Evolutionary conservation across 2,329 filamentous ascomycete genomes (phyloP), one percentile per base, ranked within the genome.

Genomic region (Fonsecaea multimorphosa): DNA sequence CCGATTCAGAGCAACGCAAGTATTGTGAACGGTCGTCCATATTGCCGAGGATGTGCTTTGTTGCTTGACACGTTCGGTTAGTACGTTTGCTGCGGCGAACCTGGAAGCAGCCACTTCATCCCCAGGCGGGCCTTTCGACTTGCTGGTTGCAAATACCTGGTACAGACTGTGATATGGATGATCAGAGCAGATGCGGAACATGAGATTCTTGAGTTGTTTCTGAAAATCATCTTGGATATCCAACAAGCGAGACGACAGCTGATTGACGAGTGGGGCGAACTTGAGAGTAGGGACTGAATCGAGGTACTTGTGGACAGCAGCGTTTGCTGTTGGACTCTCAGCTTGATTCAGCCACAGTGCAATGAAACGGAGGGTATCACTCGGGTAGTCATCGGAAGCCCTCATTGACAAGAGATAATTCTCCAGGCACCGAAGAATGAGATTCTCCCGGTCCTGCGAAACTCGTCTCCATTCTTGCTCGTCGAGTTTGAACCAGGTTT

Each of bases 141-240:
- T 91, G 52, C 87, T 88, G 24, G 90, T 89, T 1, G 93, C 91
- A 82, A 94, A 97, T 49, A 99, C 92, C 72, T 98, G 93, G 76
- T 99, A 96, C 88, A 98, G 94, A 56, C 93, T 93, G 75, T 99
- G 96, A 76, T 93, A 97, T 0, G 95, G 96, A 78, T 99, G 95
- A 64, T 99, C 93, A 11, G 86, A 83, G 74, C 94, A 98, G 62
- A 99, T 97, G 8, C 88, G 89, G 73, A 88, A 87, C 3, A 98
- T 88, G 19, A 99, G 81, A 1, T 83, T 82, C 58, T 87, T 86
- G 1, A 99, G 82, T 1, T 94, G 83, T 46, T 82, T 83, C 73
- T 99, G 95, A 74, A 99, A 99, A 0, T 82, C 75, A 16, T 84
- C 85, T 1, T 84, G 78, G 34, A 89, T 85, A 67, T 91, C 87